Base-by-base conservation (phyloP, 805 yeast genomes). In the Nakazawaea ambrosiae region DNA sequence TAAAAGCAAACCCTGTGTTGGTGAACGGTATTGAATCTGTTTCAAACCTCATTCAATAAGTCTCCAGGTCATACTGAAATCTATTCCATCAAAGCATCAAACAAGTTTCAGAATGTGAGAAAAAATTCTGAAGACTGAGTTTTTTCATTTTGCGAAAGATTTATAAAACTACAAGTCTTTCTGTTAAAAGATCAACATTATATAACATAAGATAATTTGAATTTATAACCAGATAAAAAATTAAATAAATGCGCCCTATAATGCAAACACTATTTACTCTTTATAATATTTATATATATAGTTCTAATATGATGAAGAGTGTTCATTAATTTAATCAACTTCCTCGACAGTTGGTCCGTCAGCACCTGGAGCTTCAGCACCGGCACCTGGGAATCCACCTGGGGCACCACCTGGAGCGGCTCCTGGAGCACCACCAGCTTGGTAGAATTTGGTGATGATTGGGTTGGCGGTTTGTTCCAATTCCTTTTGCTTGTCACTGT, bases 391-490 rank as follows among this genome's bases (percentile, higher is more conserved):
- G 65, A 60, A 59, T 45, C 73, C 69, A 54, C 73, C 73, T 50
- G 70, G 71, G 46, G 66, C 75, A 41, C 69, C 81, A 55, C 78
- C 79, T 45, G 68, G 71, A 52, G 73, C 83, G 44, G 66, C 66
- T 54, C 75, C 87, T 56, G 87, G 88, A 53, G 81, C 82, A 64
- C 87, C 95, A 63, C 88, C 95, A 51, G 81, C 88, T 66, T 85
- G 92, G 81, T 90, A 90, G 76, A 92, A 87, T 77, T 89, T 87
- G 64, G 87, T 77, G 87, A 89, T 82, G 69, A 89, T 86, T 65
- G 97, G 97, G 77, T 89, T 89, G 51, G 96, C 95, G 66, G 81
- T 73, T 53, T 77, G 82, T 75, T 90, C 97, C 58, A 89, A 80
- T 70, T 88, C 96, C 81, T 89, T 89, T 74, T 88, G 95, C 73